Conservation (phyloP, 1,284 basidiomycete genomes). For the Melampsora medusae region DNA sequence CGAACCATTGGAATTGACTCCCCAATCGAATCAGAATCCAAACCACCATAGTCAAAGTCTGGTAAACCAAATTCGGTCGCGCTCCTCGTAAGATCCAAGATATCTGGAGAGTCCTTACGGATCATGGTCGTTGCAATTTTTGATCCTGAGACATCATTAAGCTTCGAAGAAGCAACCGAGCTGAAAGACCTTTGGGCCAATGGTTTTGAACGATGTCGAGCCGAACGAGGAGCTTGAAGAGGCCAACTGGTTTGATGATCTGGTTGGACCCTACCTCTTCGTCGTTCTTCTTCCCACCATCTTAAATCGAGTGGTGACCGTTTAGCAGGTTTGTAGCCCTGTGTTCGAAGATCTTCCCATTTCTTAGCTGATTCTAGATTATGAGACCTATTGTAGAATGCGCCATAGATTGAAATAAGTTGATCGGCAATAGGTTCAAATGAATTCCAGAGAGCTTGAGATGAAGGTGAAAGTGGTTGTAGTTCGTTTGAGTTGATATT, state of each 20-base stretch:
- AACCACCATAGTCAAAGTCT: conserved; percentile 32
- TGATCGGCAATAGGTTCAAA: conserved; percentile 16
- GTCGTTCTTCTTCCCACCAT: conserved; percentile 43
- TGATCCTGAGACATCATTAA: neutral
- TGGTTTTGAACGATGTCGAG: neutral
- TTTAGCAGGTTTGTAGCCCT: conserved; percentile 42
- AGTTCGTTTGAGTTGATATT: neutral
- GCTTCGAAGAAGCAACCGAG: neutral
- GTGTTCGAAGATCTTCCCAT: conserved; percentile 31
- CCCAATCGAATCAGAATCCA: conserved; percentile 25
- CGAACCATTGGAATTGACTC: too few species aligned
- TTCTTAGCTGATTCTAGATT: conserved; percentile 19
- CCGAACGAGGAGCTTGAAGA: neutral
- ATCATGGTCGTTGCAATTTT: conserved; percentile 15
- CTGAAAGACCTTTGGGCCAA: neutral
- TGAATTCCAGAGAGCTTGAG: conserved; percentile 32
- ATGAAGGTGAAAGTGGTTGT: neutral
- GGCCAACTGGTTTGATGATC: conserved; percentile 40
- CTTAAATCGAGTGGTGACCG: conserved; percentile 21
- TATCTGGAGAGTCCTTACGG: conserved; percentile 37
- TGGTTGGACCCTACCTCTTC: conserved; percentile 34
- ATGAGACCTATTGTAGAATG: conserved; percentile 40
- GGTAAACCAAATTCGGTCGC: conserved; percentile 18
- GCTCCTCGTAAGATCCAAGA: conserved; percentile 29
- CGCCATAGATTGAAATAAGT: conserved; percentile 16